Conservation (phyloP, 1,284 basidiomycete species). For the Fistulinella staudtii region DNA sequence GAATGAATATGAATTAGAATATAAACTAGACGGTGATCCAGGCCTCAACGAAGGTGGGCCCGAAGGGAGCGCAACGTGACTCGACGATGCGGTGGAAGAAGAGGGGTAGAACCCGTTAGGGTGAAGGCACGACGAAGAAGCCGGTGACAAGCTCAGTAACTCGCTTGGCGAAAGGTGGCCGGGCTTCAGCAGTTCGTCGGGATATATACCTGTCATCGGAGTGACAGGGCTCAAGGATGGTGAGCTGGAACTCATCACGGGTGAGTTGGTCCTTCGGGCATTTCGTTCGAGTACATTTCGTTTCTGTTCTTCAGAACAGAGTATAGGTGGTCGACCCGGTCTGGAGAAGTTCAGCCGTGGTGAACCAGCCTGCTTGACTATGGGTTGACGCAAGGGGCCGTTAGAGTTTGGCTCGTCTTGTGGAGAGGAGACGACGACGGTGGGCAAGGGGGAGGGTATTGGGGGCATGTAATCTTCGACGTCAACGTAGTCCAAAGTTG, state of each 20-base stretch:
- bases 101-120: constrained; percentile 14
- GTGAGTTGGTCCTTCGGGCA: constrained; percentile 31
- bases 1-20: constrained; percentile 59
- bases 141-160: neutral
- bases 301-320: constrained; percentile 52
- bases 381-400: constrained; percentile 28
- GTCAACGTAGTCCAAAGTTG: constrained; percentile 5
- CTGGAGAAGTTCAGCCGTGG: constrained; percentile 52
- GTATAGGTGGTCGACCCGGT: constrained; percentile 45
- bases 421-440: constrained; percentile 44
- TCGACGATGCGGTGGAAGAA: constrained; percentile 13
- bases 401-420: constrained; percentile 8
- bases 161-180: constrained; percentile 1
- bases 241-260: constrained; percentile 19
- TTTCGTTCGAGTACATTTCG: constrained; percentile 60
- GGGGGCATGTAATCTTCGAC: constrained; percentile 25
- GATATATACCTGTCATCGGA: constrained; percentile 20
- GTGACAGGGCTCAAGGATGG: constrained; percentile 16
- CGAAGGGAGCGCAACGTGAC: constrained; percentile 16
- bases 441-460: constrained; percentile 40
- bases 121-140: constrained; percentile 17
- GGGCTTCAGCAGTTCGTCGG: constrained; percentile 1
- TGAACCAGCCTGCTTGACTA: constrained; percentile 31
- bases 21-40: constrained; percentile 48
- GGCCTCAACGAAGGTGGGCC: constrained; percentile 35